These are phyloP conservation scores for Pseudogymnoascus destructans DNA, from an alignment of 2,329 filamentous ascomycete genomes.

Conservation along the genomic window DNA sequence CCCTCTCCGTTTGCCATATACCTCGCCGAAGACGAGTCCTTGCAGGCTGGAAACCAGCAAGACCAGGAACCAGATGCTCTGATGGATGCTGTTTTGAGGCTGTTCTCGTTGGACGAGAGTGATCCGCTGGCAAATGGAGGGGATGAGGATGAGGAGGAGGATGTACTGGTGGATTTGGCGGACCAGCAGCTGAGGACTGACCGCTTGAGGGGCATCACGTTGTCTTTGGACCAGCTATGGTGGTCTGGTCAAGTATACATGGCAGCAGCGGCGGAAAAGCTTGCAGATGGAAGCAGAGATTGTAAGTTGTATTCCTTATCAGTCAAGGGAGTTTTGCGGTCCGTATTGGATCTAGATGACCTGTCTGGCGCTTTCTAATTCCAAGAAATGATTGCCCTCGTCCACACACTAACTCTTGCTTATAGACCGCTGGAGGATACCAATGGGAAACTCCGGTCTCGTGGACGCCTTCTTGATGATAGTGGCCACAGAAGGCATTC, in stretches of 20 bases:
- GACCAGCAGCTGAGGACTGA: conserved; percentile 22
- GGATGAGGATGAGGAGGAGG: conserved; percentile 16
- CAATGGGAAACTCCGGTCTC: conserved; percentile 44
- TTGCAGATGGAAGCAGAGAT: conserved; percentile 43
- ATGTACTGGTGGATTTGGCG: conserved; percentile 20
- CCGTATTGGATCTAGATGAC: neutral
- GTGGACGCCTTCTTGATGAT: conserved; percentile 42
- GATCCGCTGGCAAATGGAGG: conserved; percentile 10
- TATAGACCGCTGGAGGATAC: conserved; percentile 41
- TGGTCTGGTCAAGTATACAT: conserved; percentile 31
- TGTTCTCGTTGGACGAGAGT: conserved; percentile 17
- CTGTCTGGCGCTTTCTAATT: neutral
- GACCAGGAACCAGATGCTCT: neutral
- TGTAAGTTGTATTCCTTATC: conserved; percentile 30
- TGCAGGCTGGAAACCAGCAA: neutral
- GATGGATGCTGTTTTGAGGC: conserved; percentile 5
- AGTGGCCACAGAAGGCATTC: conserved; percentile 29
- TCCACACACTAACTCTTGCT: conserved; percentile 14
- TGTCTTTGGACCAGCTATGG: conserved; percentile 28
- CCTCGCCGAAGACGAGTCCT: conserved; percentile 1
- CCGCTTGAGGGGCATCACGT: conserved; percentile 18
- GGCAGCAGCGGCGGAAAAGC: conserved; percentile 35
- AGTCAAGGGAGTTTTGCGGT: neutral
- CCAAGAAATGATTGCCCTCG: neutral
- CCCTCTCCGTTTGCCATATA: conserved; percentile 1